phyloP scores from a whole-genome alignment of 495 filamentous ascomycete species.

The Penicillium crystallinum region DNA sequence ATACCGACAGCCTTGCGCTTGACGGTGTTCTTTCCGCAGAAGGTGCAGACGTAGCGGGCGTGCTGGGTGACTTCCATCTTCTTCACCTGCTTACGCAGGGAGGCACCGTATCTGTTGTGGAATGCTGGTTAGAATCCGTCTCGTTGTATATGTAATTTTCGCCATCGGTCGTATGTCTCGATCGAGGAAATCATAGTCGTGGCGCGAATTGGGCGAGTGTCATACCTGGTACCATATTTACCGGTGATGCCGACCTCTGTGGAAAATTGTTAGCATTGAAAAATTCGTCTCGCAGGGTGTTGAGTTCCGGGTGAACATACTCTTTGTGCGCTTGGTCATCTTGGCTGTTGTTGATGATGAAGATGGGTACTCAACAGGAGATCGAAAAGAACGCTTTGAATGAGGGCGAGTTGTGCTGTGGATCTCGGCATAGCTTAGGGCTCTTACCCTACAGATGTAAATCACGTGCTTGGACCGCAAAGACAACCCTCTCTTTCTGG shows the following conservation, averaged over 20 bases:
- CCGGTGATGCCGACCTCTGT: constrained; percentile 80
- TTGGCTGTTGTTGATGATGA: constrained; percentile 50
- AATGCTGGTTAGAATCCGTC: constrained; percentile 26
- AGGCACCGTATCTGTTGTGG: constrained; percentile 84
- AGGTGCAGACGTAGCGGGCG: constrained; percentile 80
- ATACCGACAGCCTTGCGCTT: constrained; percentile 91
- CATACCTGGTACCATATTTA: constrained; percentile 67
- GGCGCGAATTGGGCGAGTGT: constrained; percentile 21
- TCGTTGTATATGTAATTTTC: constrained; percentile 11
- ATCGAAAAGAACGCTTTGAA: constrained; percentile 36
- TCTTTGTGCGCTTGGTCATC: constrained; percentile 98
- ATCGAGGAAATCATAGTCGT: constrained; percentile 20
- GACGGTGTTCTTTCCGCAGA: constrained; percentile 94
- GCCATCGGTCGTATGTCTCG: constrained; percentile 10
- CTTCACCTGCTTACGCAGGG: constrained; percentile 99
- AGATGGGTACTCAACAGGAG: constrained; percentile 41
- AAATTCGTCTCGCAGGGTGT: background rate
- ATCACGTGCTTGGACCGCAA: too few species aligned
- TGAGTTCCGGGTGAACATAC: constrained; percentile 33
- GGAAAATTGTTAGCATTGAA: constrained; percentile 29
- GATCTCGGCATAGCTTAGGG: constrained; percentile 40
- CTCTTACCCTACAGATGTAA: constrained; percentile 17
- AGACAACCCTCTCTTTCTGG: too few species aligned
- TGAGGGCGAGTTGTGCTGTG: constrained; percentile 43
- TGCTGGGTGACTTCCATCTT: constrained; percentile 99